Evolutionary conservation across 2,329 filamentous ascomycete genomes (phyloP), one percentile per base, ranked within the genome.

Genomic region (Fusarium avenaceum): DNA sequence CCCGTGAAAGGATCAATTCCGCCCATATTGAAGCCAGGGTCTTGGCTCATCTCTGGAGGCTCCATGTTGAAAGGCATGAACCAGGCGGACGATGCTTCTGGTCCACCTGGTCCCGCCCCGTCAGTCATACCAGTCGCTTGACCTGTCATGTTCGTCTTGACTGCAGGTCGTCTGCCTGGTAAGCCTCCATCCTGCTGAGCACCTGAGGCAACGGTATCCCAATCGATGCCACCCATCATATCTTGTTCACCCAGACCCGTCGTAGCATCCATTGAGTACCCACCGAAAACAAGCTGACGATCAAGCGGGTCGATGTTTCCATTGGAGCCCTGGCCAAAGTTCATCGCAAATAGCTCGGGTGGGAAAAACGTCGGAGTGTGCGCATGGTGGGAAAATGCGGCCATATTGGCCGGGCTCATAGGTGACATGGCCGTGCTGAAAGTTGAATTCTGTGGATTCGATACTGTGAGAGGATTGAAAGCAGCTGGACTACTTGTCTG

Each of bases 21-120:
- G 24, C 76, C 76, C 65, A 85, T 74, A 9, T 77, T 79, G 28
- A 82, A 73, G 20, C 77, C 78, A 52, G 83, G 67, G 38, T 86
- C 85, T 54, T 85, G 84, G 8, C 81, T 80, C 42, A 87, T 79
- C 58, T 89, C 87, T 0, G 92, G 89, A 20, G 93, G 92, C 60
- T 96, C 92, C 79, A 97, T 89, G 76, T 97, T 96, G 79, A 97
- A 97, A 2, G 94, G 93, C 83, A 97, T 89, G 78, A 96, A 97
- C 92, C 94, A 98, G 7, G 92, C 92, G 52, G 90, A 90, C 50
- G 82, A 85, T 3, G 84, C 80, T 63, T 88, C 86, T 35, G 80
- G 79, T 6, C 75, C 76, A 47, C 53, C 63, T 47, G 77, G 74
- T 32, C 67, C 63, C 46, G 75, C 56, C 22, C 59, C 67, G 38